phyloP scores from a whole-genome alignment of 164 flowering plant genomes.

The Vitis riparia region DNA sequence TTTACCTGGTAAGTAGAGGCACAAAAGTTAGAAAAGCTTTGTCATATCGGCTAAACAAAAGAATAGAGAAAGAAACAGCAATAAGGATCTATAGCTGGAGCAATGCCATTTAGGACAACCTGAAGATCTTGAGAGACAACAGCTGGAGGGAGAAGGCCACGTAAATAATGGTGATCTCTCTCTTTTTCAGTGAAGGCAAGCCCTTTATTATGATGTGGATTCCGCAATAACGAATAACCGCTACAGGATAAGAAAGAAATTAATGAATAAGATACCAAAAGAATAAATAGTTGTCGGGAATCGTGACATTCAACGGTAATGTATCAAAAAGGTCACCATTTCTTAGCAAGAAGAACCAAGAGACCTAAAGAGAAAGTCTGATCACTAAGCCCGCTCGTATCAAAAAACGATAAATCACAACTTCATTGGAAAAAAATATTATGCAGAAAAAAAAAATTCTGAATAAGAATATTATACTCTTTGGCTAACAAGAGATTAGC shows the following conservation, averaged over 20 bases:
- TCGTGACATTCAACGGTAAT: not conserved
- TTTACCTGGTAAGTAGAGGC: slow-evolving; percentile 29
- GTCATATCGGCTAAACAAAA: not conserved
- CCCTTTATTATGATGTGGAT: slow-evolving; percentile 61
- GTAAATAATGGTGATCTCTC: slow-evolving; percentile 51
- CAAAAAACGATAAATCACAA: no score
- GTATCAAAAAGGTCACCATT: not conserved
- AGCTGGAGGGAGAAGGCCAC: slow-evolving; percentile 54
- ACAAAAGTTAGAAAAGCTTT: not conserved
- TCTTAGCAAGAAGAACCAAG: not conserved
- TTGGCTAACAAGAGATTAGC: no score
- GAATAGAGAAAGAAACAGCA: not conserved
- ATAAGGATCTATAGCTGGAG: not conserved
- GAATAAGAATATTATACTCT: not conserved
- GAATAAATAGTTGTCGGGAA: not conserved
- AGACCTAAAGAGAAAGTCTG: no score
- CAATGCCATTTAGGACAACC: slow-evolving; percentile 20
- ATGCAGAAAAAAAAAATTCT: no score
- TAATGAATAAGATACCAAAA: not conserved
- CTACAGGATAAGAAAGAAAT: slow-evolving; percentile 18
- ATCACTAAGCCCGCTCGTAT: no score
- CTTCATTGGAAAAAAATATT: no score
- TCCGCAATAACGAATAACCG: slow-evolving; percentile 53
- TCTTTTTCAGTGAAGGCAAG: slow-evolving; percentile 56
- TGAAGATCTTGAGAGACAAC: slow-evolving; percentile 49